Evolutionary conservation across 495 filamentous ascomycete genomes (phyloP).

Genomic region (Aspergillus taichungensis): DNA sequence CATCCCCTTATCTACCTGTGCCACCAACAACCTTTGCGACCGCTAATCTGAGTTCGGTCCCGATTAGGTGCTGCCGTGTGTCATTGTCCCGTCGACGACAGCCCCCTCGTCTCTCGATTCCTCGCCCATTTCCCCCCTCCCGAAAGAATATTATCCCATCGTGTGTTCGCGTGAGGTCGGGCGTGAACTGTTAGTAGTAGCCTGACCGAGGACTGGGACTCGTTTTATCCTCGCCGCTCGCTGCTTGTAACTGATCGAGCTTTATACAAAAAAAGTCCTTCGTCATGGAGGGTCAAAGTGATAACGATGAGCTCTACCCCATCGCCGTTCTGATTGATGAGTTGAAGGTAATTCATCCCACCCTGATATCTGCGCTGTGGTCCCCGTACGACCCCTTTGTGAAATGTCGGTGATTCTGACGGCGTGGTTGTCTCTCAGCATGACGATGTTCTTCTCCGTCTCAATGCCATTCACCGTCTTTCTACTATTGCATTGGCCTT

Average conservation of each 20-base stretch:
- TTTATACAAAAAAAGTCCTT: slow-evolving; percentile 18
- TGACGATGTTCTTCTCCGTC: slow-evolving; percentile 91
- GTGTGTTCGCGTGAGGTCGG: slow-evolving; percentile 21
- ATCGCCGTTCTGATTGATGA: slow-evolving; percentile 99
- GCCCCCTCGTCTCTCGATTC: slow-evolving; percentile 4
- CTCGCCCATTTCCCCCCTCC: neutral
- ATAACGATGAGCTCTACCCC: slow-evolving; percentile 96
- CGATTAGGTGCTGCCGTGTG: slow-evolving; percentile 10
- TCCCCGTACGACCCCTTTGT: neutral
- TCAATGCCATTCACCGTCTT: slow-evolving; percentile 96
- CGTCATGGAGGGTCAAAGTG: slow-evolving; percentile 61
- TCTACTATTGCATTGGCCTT: slow-evolving; percentile 95
- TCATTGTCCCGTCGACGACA: slow-evolving; percentile 5
- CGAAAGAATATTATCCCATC: slow-evolving; percentile 8
- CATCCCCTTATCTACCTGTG: slow-evolving; percentile 1
- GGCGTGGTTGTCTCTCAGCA: slow-evolving; percentile 48
- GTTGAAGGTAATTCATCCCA: slow-evolving; percentile 65
- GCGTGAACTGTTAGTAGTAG: slow-evolving; percentile 2
- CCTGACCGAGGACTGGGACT: slow-evolving; percentile 28
- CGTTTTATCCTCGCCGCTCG: slow-evolving; percentile 20
- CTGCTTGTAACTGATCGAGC: too few species aligned
- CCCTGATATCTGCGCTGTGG: neutral
- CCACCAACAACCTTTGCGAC: slow-evolving; percentile 6
- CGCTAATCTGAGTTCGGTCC: slow-evolving; percentile 9
- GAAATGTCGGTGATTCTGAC: slow-evolving; percentile 12